Conservation (phyloP, 169 alveolate genomes). For the Eimeria acervulina region DNA sequence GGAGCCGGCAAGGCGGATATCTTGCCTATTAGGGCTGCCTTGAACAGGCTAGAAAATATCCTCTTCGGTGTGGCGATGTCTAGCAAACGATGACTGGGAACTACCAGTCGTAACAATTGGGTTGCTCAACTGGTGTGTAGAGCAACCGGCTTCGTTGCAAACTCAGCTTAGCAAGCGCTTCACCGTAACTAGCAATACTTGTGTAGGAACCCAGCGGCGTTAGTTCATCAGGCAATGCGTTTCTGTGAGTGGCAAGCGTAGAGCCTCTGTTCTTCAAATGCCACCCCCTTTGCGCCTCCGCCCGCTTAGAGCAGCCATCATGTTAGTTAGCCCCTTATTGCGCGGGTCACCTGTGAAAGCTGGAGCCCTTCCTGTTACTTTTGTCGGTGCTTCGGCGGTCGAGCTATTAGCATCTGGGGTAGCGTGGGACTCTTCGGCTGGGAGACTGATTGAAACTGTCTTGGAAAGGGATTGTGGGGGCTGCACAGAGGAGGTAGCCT, state of each 20-base stretch:
- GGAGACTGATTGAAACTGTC: not conserved
- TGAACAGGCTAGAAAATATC: slow-evolving; percentile 12
- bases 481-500: not conserved
- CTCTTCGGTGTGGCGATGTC: slow-evolving; percentile 6
- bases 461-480: not conserved
- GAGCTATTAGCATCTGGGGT: not conserved
- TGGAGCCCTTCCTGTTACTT: slow-evolving; percentile 79
- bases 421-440: not conserved
- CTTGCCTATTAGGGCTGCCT: slow-evolving; percentile 56
- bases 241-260: not conserved
- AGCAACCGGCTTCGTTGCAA: not conserved
- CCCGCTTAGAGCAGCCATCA: slow-evolving; percentile 80
- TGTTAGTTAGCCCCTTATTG: slow-evolving; percentile 83
- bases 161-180: not conserved
- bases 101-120: not conserved
- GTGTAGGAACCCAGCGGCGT: not conserved
- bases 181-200: not conserved
- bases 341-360: slow-evolving; percentile 85
- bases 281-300: slow-evolving; percentile 54
- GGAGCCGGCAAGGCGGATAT: not conserved
- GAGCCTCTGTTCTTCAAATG: not conserved
- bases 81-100: slow-evolving; percentile 11
- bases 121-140: not conserved
- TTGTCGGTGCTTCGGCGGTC: slow-evolving; percentile 42
- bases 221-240: not conserved